phyloP scores from a whole-genome alignment of 306 rosid genomes.

The Cucumis melo region DNA sequence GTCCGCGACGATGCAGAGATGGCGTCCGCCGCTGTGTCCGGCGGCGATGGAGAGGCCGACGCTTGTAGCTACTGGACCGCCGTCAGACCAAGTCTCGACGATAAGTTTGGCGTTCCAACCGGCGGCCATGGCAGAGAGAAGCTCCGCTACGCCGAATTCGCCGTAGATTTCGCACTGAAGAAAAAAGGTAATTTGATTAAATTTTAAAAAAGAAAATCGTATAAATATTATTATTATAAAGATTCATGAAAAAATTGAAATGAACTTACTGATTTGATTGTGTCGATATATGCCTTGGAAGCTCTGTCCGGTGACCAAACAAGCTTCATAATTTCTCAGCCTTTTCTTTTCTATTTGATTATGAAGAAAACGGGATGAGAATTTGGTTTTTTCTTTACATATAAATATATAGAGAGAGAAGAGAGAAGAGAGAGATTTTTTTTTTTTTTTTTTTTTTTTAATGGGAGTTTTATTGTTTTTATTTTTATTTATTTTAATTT shows the following conservation, averaged over 20 bases:
- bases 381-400: neutral
- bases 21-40: slow-evolving; percentile 58
- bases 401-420: neutral
- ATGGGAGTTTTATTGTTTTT: slow-evolving; percentile 22
- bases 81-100: slow-evolving; percentile 44
- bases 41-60: slow-evolving; percentile 68
- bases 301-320: slow-evolving; percentile 89
- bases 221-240: too few relatives aligned
- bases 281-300: slow-evolving; percentile 59
- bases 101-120: slow-evolving; percentile 73
- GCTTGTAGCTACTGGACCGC: slow-evolving; percentile 45
- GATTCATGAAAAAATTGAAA: neutral
- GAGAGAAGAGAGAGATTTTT: neutral
- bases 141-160: slow-evolving; percentile 66
- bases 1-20: slow-evolving; percentile 66
- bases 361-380: neutral
- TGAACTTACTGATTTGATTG: slow-evolving; percentile 59
- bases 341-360: neutral
- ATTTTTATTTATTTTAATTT: slow-evolving; percentile 3
- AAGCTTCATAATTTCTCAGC: slow-evolving; percentile 49
- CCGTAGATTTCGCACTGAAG: slow-evolving; percentile 37
- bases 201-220: neutral
- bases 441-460: too few relatives aligned
- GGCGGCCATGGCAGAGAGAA: slow-evolving; percentile 80
- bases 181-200: neutral